Percentiles rank a stretch among this genome's conserved stretches.
Conservation (phyloP, 2,329 filamentous ascomycete species). For the Cercospora sp. region DNA sequence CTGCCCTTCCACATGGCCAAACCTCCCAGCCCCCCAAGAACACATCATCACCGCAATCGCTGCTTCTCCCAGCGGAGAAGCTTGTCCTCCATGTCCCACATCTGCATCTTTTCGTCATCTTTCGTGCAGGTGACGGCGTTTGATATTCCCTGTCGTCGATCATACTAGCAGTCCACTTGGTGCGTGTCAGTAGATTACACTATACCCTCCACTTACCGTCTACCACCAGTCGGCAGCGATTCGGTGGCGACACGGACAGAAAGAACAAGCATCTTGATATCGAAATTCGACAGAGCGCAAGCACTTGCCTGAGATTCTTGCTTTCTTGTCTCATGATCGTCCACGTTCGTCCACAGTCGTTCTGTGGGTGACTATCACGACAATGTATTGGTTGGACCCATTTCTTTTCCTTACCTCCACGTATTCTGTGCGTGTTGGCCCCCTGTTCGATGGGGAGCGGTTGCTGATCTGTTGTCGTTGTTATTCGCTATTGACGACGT, state of each 20-base stretch:
- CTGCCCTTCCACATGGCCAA: neutral
- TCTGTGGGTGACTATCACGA: too few species aligned
- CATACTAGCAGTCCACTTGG: constrained; percentile 13
- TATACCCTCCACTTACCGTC: constrained; percentile 7
- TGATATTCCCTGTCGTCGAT: constrained; percentile 9
- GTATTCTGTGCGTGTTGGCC: neutral
- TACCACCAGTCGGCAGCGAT: neutral
- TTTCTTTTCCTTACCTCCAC: neutral
- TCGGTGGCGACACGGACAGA: neutral
- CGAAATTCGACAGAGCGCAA: neutral
- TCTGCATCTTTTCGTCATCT: constrained; percentile 10
- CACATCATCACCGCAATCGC: neutral
- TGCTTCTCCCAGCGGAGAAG: neutral
- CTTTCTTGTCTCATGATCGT: neutral
- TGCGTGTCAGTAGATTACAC: neutral
- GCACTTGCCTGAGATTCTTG: neutral
- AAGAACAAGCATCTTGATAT: constrained; percentile 4
- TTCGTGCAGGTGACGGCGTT: constrained; percentile 1
- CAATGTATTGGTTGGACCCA: neutral
- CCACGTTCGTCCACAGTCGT: neutral
- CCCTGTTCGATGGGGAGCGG: neutral
- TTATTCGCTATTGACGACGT: neutral
- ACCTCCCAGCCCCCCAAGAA: neutral
- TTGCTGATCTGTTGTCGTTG: neutral
- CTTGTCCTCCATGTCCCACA: neutral